Base-by-base conservation (phyloP, 768 basidiomycete genomes). In the Phlebiopsis flavidoalba region DNA sequence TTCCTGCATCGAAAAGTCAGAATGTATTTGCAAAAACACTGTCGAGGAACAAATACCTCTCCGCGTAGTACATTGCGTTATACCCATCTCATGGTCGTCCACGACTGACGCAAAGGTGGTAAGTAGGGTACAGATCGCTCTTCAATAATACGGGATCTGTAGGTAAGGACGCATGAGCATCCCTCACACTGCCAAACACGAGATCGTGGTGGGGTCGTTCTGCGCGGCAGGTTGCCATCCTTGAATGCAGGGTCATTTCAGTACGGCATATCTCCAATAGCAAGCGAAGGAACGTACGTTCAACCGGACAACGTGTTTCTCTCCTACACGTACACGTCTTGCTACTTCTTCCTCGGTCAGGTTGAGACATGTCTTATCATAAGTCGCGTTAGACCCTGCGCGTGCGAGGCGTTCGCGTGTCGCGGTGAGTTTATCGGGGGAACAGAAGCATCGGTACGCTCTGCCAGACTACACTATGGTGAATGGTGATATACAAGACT, bases 391-490 rank as follows among this genome's bases (percentile, higher is more conserved):
- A 1, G 87, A 87, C n/a, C 95, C 89, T 0, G 84, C 71, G 3
- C 87, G 80, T 1, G 87, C 87, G 8, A 95, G 76, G 54, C 79
- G 81, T 66, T 88, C 86, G 35, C 91, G 84, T 17, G 85, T 90
- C 11, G 79, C 77, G 0, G 83, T 71, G 3, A 98, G 79, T 50
- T 83, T 82, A 62, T 90, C 86, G 0, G 85, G 77, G 1, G 89
- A 83, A 73, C 96, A 98, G 77, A 98, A 98, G 73, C 97, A 98
- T 19, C 92, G 87, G 71, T 99, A 99, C 7, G 95, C 96, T 60
- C 90, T 84, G 4, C 89, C 93, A 47, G 83, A 81, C 95, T 98
- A 49, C 60, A 37, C 3, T 8, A 22, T 6, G 47, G 46, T 51
- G 3, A 53, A 50, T 50, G 19, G 53, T 31, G 21, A 50, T 21